A percentile compares a stretch with the other conserved stretches of the same genome.
Evolutionary conservation across 345 rosid species (phyloP).

Genomic region (Zanthoxylum bungeanum): DNA sequence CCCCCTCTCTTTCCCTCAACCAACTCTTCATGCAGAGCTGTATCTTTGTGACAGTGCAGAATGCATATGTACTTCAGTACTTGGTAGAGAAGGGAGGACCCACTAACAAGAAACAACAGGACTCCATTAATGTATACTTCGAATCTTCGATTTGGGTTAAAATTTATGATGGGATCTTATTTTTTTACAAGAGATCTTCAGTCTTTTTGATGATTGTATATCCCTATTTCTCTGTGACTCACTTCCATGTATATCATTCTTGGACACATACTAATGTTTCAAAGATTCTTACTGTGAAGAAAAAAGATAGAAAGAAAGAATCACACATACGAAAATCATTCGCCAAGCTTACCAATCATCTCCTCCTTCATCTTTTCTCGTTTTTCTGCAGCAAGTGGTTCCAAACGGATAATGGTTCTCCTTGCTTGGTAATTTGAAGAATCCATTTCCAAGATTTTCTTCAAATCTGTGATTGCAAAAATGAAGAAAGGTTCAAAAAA

Average conservation of each 20-base stretch:
- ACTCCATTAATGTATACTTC: not conserved
- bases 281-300: not conserved
- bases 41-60: not conserved
- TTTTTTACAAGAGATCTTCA: not conserved
- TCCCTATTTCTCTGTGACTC: not conserved
- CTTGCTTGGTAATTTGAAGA: slow-evolving; percentile 74
- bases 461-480: slow-evolving; percentile 53
- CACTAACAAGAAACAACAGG: not conserved
- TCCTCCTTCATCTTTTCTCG: slow-evolving; percentile 98
- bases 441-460: slow-evolving; percentile 77
- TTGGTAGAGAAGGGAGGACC: not conserved
- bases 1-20: not conserved
- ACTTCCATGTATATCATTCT: not conserved
- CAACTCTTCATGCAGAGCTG: not conserved
- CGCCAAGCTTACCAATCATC: slow-evolving; percentile 69
- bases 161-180: not conserved
- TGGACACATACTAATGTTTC: not conserved
- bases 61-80: not conserved
- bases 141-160: not conserved
- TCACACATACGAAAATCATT: not conserved
- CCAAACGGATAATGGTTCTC: slow-evolving; percentile 62
- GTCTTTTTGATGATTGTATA: not conserved
- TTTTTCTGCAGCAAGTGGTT: slow-evolving; percentile 86
- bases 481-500: not conserved
- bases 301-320: not conserved